phyloP scores from a whole-genome alignment of 805 yeast species.

The Saturnispora kantuleensis region DNA sequence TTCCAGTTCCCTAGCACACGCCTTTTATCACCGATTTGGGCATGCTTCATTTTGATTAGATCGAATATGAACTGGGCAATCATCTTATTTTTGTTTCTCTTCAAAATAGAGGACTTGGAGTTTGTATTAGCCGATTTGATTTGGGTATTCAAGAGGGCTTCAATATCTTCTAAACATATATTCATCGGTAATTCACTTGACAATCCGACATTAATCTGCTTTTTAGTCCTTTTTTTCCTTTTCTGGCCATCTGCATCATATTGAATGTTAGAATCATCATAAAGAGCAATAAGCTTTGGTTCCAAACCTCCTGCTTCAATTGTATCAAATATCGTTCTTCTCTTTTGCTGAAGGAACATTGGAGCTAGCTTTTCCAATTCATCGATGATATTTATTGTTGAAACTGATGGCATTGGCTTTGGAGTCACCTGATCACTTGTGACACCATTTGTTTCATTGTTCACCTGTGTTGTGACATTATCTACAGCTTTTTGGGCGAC shows the following conservation, averaged over 20 bases:
- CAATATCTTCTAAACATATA: slow-evolving; percentile 14
- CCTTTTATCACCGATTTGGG: slow-evolving; percentile 15
- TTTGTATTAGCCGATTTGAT: slow-evolving; percentile 17
- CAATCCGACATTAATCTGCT: slow-evolving; percentile 9
- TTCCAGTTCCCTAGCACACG: slow-evolving; percentile 20
- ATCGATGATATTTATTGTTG: neutral
- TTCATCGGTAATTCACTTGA: slow-evolving; percentile 15
- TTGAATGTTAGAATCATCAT: slow-evolving; percentile 2
- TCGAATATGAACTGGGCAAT: slow-evolving; percentile 23
- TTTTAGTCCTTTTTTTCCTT: slow-evolving; percentile 14
- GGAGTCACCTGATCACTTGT: neutral
- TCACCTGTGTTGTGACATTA: neutral
- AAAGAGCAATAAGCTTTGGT: slow-evolving; percentile 1
- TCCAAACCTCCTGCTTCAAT: slow-evolving; percentile 10
- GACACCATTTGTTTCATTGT: neutral
- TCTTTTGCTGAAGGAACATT: neutral
- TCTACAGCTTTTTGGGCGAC: neutral
- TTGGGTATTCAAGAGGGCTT: slow-evolving; percentile 18
- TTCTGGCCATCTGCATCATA: slow-evolving; percentile 9
- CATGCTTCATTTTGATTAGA: slow-evolving; percentile 15
- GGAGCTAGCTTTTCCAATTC: slow-evolving; percentile 4
- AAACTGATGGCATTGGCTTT: neutral
- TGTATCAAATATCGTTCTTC: slow-evolving; percentile 6
- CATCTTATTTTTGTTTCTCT: slow-evolving; percentile 19
- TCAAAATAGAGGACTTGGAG: slow-evolving; percentile 19